Evolutionary conservation across 768 basidiomycete species (phyloP).

Genomic region (Calocera cornea): DNA sequence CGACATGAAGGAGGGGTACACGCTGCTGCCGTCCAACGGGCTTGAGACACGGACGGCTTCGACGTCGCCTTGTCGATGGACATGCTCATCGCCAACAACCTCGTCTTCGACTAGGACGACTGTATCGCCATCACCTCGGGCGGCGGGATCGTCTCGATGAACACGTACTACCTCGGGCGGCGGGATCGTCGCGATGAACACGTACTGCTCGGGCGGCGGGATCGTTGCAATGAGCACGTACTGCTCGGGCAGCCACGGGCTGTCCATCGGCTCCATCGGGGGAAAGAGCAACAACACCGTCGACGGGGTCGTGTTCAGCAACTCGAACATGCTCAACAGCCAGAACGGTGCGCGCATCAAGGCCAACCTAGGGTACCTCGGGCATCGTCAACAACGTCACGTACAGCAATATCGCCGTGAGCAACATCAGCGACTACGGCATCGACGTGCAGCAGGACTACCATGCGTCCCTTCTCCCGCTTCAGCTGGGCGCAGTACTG

Average conservation of each 20-base stretch:
- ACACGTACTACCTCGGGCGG: no score
- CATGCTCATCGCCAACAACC: conserved; percentile 12
- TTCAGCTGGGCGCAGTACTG: neutral
- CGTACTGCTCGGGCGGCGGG: no score
- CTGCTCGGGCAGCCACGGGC: conserved; percentile 12
- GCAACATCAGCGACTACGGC: conserved; percentile 11
- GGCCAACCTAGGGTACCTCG: conserved; percentile 11
- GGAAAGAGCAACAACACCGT: conserved; percentile 13
- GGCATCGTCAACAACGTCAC: conserved; percentile 13
- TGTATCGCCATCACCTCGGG: conserved; percentile 12
- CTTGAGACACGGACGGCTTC: conserved; percentile 13
- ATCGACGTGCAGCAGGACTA: conserved; percentile 14
- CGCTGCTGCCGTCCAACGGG: conserved; percentile 6
- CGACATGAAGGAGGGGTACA: conserved; percentile 12
- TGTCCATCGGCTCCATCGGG: conserved; percentile 11
- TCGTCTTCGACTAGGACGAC: conserved; percentile 14
- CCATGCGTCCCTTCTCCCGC: neutral
- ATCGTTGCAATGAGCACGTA: conserved; percentile 10
- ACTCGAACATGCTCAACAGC: conserved; percentile 10
- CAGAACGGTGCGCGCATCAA: conserved; percentile 14
- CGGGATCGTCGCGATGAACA: no score
- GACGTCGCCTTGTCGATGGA: conserved; percentile 8
- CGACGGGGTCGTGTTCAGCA: conserved; percentile 13
- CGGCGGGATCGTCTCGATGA: no score
- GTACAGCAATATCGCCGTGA: conserved; percentile 10